These are phyloP conservation scores for Botryosphaeria dothidea DNA, from an alignment of 2,329 filamentous ascomycete species.

Conservation along the genomic window DNA sequence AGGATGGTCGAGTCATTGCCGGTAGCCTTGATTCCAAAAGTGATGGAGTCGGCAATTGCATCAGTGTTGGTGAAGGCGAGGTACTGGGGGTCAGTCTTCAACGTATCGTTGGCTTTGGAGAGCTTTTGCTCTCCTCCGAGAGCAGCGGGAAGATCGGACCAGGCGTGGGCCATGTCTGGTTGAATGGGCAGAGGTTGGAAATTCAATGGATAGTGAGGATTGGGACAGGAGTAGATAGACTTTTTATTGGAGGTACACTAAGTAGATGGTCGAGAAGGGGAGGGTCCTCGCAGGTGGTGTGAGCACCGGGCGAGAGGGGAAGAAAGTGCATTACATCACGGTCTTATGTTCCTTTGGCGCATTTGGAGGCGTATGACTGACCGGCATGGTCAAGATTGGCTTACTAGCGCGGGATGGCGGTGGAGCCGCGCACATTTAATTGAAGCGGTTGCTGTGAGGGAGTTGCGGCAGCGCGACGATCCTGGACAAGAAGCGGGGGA, in stretches of 20 bases:
- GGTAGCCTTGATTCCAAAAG: conserved; percentile 38
- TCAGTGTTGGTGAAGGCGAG: conserved; percentile 38
- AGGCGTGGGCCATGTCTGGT: conserved; percentile 20
- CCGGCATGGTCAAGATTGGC: neutral
- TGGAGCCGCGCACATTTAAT: neutral
- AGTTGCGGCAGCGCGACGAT: neutral
- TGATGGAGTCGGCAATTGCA: conserved; percentile 34
- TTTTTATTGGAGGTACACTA: neutral
- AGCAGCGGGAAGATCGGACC: conserved; percentile 35
- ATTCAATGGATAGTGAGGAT: neutral
- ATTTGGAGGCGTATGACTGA: neutral
- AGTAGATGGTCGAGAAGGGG: neutral
- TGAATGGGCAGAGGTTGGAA: neutral
- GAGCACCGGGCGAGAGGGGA: neutral
- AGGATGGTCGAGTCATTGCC: conserved; percentile 36
- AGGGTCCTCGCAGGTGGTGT: neutral
- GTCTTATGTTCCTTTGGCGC: neutral
- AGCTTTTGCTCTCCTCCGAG: conserved; percentile 30
- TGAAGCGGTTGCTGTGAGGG: neutral
- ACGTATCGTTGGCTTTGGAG: conserved; percentile 33
- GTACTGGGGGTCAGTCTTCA: conserved; percentile 35
- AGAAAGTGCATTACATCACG: neutral
- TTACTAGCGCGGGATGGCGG: neutral
- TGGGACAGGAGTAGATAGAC: neutral
- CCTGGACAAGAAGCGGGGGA: neutral